Conservation (phyloP, 495 filamentous ascomycete genomes). For the Paragyromitra xinjiangensis region DNA sequence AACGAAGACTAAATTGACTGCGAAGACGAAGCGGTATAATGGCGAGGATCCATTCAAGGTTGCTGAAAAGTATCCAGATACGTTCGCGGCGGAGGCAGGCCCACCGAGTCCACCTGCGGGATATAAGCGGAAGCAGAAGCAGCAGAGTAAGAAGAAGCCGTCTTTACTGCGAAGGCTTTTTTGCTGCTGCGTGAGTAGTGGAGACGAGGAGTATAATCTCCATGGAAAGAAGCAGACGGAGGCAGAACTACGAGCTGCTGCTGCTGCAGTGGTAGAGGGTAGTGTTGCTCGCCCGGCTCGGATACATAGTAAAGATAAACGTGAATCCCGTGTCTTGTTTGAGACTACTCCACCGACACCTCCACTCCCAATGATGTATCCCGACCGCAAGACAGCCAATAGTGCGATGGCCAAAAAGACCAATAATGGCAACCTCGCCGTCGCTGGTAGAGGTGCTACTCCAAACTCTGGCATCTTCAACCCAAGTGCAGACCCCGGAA, state of each 20-base stretch:
- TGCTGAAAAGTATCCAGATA: constrained; percentile 12
- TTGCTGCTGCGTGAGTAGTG: constrained; percentile 34
- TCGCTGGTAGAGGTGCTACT: constrained; percentile 34
- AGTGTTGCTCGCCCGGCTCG: neutral
- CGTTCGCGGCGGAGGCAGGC: neutral
- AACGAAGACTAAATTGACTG: constrained; percentile 41
- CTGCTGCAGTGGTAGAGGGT: constrained; percentile 47
- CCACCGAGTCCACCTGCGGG: constrained; percentile 48
- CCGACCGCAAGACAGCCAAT: constrained; percentile 27
- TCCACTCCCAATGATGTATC: constrained; percentile 57
- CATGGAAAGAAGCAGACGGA: constrained; percentile 31
- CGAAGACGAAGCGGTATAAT: constrained; percentile 48
- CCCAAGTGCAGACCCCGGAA: constrained; percentile 69
- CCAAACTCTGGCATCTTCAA: constrained; percentile 59
- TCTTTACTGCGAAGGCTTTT: constrained; percentile 39
- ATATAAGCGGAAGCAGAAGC: constrained; percentile 28
- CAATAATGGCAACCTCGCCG: constrained; percentile 50
- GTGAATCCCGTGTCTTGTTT: constrained; percentile 17
- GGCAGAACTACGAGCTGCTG: constrained; percentile 50
- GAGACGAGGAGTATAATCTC: constrained; percentile 25
- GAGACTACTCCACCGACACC: constrained; percentile 55
- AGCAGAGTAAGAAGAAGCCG: constrained; percentile 31
- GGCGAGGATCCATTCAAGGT: constrained; percentile 38
- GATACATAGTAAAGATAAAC: constrained; percentile 31
- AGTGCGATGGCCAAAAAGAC: constrained; percentile 13